Base-by-base conservation (phyloP, 2,329 filamentous ascomycete species). In the Colletotrichum brevisporum region DNA sequence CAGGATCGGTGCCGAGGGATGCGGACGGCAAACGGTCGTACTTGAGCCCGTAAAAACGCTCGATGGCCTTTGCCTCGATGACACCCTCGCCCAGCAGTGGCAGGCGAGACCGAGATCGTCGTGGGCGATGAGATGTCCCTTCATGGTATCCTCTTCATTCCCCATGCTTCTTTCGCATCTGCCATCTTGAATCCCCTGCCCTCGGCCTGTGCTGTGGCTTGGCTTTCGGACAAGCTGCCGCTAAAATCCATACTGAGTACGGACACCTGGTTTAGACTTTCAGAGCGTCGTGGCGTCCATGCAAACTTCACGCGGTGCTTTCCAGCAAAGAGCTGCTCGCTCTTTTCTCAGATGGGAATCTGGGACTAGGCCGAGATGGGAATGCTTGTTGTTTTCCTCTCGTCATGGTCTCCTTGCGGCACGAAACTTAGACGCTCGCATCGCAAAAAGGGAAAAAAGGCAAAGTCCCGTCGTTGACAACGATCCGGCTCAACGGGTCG, bases 401-500 rank as follows among this genome's bases (percentile, higher is more conserved):
- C 31, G 8, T 36, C 6, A 10, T 36, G 31, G 31, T 36, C 31
- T 36, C 31, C 31, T 36, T 36, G 31, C 31, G 10, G 10, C 31
- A 36, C 8, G 31, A 36, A 36, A 36, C 31, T 36, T 36, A 36
- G 8, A 36, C 31, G 8, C 9, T 36, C 31, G 31, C 31, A 13
- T 36, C 15, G 26, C 24, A 51, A 16, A n/a, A 53, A 36, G 48
- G 24, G 27, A 31, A 31, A 13, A 41, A 48, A 48, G 21, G 53
- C 18, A 43, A 59, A 26, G 27, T 43, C 16, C 36, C 16, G 48
- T 65, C 48, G 51, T 50, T 62, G 13, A 16, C n/a, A 62, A 66
- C 48, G 62, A 66, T 58, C 66, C 62, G 62, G 55, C 43, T 59
- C 43, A 59, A 59, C 61, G 61, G 66, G 60, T 26, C 18, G 61